phyloP scores from a whole-genome alignment of 805 yeast genomes.

The Clavispora carvajalis region DNA sequence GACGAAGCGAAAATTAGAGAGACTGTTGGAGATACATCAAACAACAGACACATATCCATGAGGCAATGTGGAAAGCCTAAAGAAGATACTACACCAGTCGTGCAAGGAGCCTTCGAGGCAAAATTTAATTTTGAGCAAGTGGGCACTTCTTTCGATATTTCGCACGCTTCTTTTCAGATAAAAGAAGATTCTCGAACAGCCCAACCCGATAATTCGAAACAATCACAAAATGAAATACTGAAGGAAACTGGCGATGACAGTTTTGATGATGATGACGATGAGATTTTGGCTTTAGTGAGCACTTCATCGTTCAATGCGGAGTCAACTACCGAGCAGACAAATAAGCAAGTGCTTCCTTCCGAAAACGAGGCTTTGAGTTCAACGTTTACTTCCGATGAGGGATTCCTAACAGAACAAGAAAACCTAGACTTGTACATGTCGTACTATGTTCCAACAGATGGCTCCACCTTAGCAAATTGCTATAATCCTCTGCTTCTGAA shows the following conservation, averaged over 20 bases:
- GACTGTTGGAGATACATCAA: no score
- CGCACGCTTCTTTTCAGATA: no score
- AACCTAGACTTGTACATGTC: constrained; percentile 37
- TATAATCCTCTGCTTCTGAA: not conserved
- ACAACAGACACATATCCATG: no score
- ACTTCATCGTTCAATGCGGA: constrained; percentile 2
- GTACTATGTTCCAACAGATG: constrained; percentile 24
- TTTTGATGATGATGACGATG: constrained; percentile 16
- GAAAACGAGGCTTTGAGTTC: not conserved
- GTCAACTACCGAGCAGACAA: not conserved
- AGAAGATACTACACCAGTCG: no score
- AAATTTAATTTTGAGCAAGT: no score
- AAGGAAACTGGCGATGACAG: constrained; percentile 2
- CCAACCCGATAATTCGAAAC: not conserved
- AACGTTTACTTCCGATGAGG: constrained; percentile 26
- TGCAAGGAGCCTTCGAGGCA: no score
- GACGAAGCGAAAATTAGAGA: constrained; percentile 3
- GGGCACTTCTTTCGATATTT: no score
- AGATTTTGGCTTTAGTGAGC: constrained; percentile 10
- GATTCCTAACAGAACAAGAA: constrained; percentile 35
- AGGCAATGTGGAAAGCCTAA: no score
- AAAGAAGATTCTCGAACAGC: not conserved
- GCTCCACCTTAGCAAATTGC: constrained; percentile 3
- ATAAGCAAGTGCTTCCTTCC: no score
- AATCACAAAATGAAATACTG: not conserved